Base-by-base conservation (phyloP, 2,329 filamentous ascomycete species). In the Tolypocladium amazonense region DNA sequence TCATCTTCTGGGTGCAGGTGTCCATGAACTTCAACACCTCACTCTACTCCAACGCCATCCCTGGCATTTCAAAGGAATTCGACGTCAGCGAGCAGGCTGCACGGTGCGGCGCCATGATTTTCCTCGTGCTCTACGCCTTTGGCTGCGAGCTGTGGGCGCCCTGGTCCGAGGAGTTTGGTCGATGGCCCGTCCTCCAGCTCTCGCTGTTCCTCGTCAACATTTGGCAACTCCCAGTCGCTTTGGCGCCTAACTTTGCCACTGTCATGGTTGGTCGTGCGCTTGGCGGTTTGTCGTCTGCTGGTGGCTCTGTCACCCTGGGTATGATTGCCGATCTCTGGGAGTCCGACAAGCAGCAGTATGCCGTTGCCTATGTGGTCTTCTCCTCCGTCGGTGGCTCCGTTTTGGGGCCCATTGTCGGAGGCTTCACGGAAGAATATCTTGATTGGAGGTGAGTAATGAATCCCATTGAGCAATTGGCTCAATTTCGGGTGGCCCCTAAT, bases 121-220 rank as follows among this genome's bases (percentile, higher is more conserved):
- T 93, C 75, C 75, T 95, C 45, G 81, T 94, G 57, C 73, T 86
- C 2, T 94, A 95, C 71, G 90, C 89, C 43, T 92, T 94, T 70
- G 90, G 90, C 41, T 94, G 90, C 71, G 90, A 94, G 72, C 80
- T 93, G 0, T 94, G 90, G 90, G 90, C 90, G 0, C 90, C 90
- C 0, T 94, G 90, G 88, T 89, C 85, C 54, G 90, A 95, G 71
- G 90, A 94, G 68, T 78, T 93, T 56, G 90, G 90, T 25, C 84
- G 90, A 56, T 88, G 86, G 77, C 87, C 87, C 1, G 82, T 94
- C 59, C 78, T 93, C 27, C 90, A 93, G 77, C 74, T 81, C 30
- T 89, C 85, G 43, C 75, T 94, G 58, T 81, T 88, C 63, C 76
- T 94, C 14, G 88, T 92, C 72, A 94, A 94, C 66, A 72, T 93